A percentile compares a stretch with the other conserved stretches of the same genome.
Evolutionary conservation across 805 yeast species (phyloP).

Genomic region (Zygosaccharomyces pseudorouxii): DNA sequence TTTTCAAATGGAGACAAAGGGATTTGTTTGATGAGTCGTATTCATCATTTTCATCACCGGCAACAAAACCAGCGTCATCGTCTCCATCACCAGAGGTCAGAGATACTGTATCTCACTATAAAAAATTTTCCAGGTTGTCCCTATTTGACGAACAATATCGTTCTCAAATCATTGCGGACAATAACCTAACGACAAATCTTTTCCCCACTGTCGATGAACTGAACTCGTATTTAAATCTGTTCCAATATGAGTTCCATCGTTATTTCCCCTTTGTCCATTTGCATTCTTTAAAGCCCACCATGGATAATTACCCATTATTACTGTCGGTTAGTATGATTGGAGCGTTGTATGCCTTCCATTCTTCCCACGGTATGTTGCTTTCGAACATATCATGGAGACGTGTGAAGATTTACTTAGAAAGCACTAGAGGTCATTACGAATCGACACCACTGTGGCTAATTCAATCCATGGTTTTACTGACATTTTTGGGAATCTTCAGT

Average conservation of each 20-base stretch:
- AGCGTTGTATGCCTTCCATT: conserved; percentile 78
- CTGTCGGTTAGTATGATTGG: conserved; percentile 86
- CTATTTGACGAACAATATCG: conserved; percentile 51
- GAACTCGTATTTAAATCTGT: conserved; percentile 70
- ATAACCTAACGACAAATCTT: conserved; percentile 51
- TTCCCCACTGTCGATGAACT: conserved; percentile 75
- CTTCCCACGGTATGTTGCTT: conserved; percentile 65
- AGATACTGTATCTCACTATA: conserved; percentile 11
- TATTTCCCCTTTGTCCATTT: conserved; percentile 83
- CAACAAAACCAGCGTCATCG: conserved; percentile 10
- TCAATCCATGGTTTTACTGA: conserved; percentile 76
- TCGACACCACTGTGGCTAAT: conserved; percentile 82
- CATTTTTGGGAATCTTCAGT: conserved; percentile 79
- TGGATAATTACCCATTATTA: conserved; percentile 58
- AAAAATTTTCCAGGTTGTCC: conserved; percentile 12
- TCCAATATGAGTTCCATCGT: conserved; percentile 70
- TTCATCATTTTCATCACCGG: conserved; percentile 8
- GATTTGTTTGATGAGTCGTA: conserved; percentile 47
- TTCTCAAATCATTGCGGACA: conserved; percentile 46
- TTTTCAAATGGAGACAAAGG: conserved; percentile 61
- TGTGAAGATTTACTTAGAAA: conserved; percentile 61
- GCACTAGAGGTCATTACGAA: conserved; percentile 39
- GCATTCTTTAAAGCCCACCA: conserved; percentile 50
- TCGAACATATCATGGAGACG: conserved; percentile 64
- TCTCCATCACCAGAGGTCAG: conserved; percentile 9